phyloP scores from a whole-genome alignment of 176 grass and related monocot genomes.

The Zizania latifolia region DNA sequence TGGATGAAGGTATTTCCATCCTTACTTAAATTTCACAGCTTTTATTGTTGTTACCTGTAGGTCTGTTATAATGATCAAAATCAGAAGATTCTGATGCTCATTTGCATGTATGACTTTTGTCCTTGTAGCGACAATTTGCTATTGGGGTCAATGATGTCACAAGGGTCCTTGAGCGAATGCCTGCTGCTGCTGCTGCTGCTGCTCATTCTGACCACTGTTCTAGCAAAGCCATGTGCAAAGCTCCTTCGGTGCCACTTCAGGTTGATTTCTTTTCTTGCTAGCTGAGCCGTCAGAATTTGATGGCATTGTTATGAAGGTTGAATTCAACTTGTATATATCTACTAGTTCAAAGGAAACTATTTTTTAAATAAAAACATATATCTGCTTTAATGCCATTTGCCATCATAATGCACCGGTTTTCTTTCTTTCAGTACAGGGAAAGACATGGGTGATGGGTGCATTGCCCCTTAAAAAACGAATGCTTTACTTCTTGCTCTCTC shows the following conservation, averaged over 20 bases:
- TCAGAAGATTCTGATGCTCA: not conserved
- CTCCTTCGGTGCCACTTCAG: conserved; percentile 64
- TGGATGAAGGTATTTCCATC: conserved; percentile 71
- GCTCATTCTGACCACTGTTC: conserved; percentile 7
- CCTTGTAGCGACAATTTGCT: conserved; percentile 73
- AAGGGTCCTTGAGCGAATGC: conserved; percentile 88
- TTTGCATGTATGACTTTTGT: not conserved
- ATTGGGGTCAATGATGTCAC: conserved; percentile 88
- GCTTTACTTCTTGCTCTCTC: not conserved
- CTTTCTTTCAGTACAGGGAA: not conserved
- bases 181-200: not conserved
- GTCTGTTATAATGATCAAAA: not conserved
- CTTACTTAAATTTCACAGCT: not conserved
- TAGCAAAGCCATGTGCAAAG: conserved; percentile 22
- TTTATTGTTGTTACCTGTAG: not conserved
- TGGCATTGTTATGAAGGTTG: not conserved
- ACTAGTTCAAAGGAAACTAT: not conserved
- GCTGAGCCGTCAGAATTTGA: not conserved
- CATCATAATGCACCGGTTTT: not conserved
- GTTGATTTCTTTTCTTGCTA: conserved; percentile 34
- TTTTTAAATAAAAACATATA: not conserved
- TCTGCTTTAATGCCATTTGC: not conserved
- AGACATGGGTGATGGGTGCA: not conserved
- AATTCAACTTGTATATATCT: not conserved
- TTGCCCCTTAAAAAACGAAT: not conserved